Conservation (phyloP, 2,329 filamentous ascomycete species). For the Dryadomyces sulphureus region DNA sequence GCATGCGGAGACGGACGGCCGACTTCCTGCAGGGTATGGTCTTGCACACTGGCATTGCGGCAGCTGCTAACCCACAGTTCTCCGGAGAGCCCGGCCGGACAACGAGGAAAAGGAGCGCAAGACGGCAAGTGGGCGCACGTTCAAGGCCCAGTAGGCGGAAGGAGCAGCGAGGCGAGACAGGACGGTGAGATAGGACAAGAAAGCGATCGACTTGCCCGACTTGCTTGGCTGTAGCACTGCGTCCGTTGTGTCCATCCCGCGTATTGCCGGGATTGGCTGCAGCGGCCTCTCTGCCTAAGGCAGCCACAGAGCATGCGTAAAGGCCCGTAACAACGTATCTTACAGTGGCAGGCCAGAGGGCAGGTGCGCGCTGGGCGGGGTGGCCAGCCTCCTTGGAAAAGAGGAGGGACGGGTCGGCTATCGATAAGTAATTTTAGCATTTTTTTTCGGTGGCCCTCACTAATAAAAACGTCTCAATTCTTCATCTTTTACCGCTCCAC, state of each 20-base stretch:
- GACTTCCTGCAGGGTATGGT: constrained; percentile 85
- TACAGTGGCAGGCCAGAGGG: no score
- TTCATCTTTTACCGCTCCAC: constrained; percentile 1
- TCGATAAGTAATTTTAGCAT: not conserved
- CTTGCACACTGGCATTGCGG: constrained; percentile 12
- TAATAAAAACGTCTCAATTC: not conserved
- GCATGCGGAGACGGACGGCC: constrained; percentile 93
- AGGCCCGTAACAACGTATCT: no score
- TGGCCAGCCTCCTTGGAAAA: not conserved
- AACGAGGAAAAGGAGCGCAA: constrained; percentile 96
- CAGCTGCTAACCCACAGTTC: constrained; percentile 38
- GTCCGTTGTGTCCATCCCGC: no score
- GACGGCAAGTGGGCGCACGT: constrained; percentile 91
- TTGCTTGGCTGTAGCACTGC: not conserved
- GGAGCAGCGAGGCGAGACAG: not conserved
- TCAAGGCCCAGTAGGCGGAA: constrained; percentile 33
- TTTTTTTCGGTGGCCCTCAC: not conserved
- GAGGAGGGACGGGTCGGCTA: not conserved
- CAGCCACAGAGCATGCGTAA: not conserved
- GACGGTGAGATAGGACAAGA: not conserved
- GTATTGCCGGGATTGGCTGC: no score
- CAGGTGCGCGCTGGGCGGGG: not conserved
- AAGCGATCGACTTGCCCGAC: not conserved
- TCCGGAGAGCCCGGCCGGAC: constrained; percentile 87
- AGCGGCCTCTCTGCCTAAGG: not conserved